Percentiles rank a stretch among this genome's conserved stretches.
Evolutionary conservation across 805 yeast genomes (phyloP).

Genomic region (Yamadazyma scolyti): DNA sequence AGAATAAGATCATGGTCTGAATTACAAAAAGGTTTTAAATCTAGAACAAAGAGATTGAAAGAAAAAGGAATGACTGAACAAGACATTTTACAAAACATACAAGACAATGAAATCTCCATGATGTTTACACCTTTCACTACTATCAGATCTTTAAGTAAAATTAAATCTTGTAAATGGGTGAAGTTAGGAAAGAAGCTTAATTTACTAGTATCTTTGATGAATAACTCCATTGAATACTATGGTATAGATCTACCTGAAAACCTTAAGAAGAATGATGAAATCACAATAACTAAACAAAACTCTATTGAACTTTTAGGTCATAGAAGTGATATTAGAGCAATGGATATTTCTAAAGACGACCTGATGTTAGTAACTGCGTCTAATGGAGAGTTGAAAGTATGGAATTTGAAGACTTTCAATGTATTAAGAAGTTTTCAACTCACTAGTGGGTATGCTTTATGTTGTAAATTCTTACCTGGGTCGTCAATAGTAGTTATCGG

Average conservation of each 20-base stretch:
- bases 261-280: slow-evolving; percentile 45
- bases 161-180: slow-evolving; percentile 69
- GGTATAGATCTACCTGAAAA: slow-evolving; percentile 54
- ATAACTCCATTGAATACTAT: slow-evolving; percentile 74
- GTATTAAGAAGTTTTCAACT: slow-evolving; percentile 73
- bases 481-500: slow-evolving; percentile 85
- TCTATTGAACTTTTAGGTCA: slow-evolving; percentile 80
- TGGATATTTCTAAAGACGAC: slow-evolving; percentile 79
- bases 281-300: slow-evolving; percentile 45
- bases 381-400: slow-evolving; percentile 81
- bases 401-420: slow-evolving; percentile 72
- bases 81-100: slow-evolving; percentile 47
- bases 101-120: slow-evolving; percentile 51
- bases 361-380: slow-evolving; percentile 84
- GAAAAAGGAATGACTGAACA: slow-evolving; percentile 62
- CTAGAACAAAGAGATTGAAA: slow-evolving; percentile 71
- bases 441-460: slow-evolving; percentile 82
- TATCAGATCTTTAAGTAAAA: slow-evolving; percentile 60
- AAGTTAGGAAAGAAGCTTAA: slow-evolving; percentile 48
- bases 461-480: slow-evolving; percentile 84
- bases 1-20: slow-evolving; percentile 75
- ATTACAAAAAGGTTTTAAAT: slow-evolving; percentile 68
- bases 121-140: slow-evolving; percentile 66
- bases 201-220: slow-evolving; percentile 60
- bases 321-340: slow-evolving; percentile 81